These are phyloP conservation scores for Moesziomyces parantarcticus DNA, from an alignment of 1,284 basidiomycete genomes.

Conservation along the genomic window DNA sequence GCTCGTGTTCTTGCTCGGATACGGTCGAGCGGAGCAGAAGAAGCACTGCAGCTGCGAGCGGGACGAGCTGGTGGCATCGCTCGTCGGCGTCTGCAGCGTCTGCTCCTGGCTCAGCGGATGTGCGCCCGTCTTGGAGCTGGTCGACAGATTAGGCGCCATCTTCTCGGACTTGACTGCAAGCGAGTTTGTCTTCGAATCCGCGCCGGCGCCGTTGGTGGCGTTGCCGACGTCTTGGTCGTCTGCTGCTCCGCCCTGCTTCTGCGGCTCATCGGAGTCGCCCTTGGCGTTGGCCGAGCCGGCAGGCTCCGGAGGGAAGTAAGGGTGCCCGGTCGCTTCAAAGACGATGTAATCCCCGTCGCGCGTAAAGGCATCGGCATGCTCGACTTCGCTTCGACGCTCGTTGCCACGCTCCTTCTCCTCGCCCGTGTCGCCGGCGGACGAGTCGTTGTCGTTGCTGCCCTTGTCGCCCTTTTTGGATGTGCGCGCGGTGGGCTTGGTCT, in stretches of 20 bases:
- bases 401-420: slow-evolving; percentile 36
- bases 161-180: slow-evolving; percentile 36
- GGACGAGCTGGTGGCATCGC: slow-evolving; percentile 22
- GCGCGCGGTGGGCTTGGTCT: slow-evolving; percentile 40
- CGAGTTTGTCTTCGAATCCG: slow-evolving; percentile 14
- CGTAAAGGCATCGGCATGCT: slow-evolving; percentile 40
- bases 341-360: slow-evolving; percentile 55
- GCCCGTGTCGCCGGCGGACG: slow-evolving; percentile 31
- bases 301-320: slow-evolving; percentile 53
- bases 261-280: slow-evolving; percentile 9
- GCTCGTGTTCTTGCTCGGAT: slow-evolving; percentile 60
- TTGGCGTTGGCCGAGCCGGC: slow-evolving; percentile 1
- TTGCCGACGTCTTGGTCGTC: slow-evolving; percentile 2
- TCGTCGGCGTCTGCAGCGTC: slow-evolving; percentile 40
- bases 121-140: slow-evolving; percentile 16
- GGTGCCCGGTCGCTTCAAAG: slow-evolving; percentile 60
- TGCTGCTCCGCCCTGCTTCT: slow-evolving; percentile 10
- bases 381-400: slow-evolving; percentile 33
- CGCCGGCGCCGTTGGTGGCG: slow-evolving; percentile 8
- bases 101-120: slow-evolving; percentile 44
- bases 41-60: slow-evolving; percentile 53
- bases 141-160: slow-evolving; percentile 25
- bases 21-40: slow-evolving; percentile 59
- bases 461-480: slow-evolving; percentile 34
- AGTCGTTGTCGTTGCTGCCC: slow-evolving; percentile 29